Base-by-base conservation (phyloP, 2,329 filamentous ascomycete genomes). In the Boeremia exigua region DNA sequence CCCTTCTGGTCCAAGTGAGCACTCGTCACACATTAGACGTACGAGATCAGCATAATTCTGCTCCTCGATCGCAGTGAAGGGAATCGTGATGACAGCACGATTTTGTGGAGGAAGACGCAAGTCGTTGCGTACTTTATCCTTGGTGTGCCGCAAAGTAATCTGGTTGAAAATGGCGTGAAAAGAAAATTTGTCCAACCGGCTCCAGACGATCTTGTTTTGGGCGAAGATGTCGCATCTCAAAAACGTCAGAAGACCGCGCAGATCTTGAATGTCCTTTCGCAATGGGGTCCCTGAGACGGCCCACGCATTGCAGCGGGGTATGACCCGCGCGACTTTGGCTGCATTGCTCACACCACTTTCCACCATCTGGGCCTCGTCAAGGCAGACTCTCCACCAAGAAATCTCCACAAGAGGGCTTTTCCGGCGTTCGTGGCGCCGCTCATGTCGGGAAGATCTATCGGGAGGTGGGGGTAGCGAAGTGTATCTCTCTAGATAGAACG, bases 251-350 rank as follows among this genome's bases (percentile, higher is more conserved):
- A 98, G 80, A 0, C 94, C 94, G 62, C 88, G 87, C 7, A 97
- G 80, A 73, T 97, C 94, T 66, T 83, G 80, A 29, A 94, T 84
- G 59, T 92, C 84, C 62, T 92, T 91, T 62, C 90, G 89, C 33
- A 98, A 83, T 0, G 95, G 95, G 0, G 95, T 99, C 37, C 92
- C 95, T 0, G 92, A 94, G 36, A 99, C 87, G 12, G 89, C 92
- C 95, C 95, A 98, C 2, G 92, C 88, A 75, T 96, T 93, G 60
- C 90, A 77, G 27, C 95, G 85, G 39, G 94, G 92, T 58, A 99
- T 88, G 25, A 89, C 79, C 36, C 87, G 86, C 32, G 92, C 92
- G 12, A 97, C 87, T 42, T 83, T 85, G 1, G 95, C 93, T 27
- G 94, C 91, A 63, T 91, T 88, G 65, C 87, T 93, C 4, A 96